Evolutionary conservation across 2,329 filamentous ascomycete species (phyloP), one percentile per base, ranked within the genome.

Genomic region (Fusarium subglutinans): DNA sequence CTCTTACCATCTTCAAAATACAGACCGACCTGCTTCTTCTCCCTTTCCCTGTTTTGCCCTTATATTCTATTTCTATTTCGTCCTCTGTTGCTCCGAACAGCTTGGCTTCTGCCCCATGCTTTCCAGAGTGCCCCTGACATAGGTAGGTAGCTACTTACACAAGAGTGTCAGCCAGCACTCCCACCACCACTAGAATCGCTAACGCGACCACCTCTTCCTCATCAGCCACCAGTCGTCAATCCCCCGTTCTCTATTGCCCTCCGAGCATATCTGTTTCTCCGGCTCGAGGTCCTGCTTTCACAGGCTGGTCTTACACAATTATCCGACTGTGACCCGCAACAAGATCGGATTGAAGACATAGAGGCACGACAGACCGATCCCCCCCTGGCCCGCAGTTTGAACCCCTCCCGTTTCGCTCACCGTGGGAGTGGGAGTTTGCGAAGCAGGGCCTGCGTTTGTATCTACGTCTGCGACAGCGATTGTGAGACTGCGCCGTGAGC

Each of bases 401-500:
- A 47, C 65, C 64, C 73, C 64, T 69, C 69, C 66, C 57, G 63
- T 73, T 67, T 75, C 53, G 70, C 72, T 53, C 72, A 65, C 74
- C 55, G 66, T 77, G 66, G 74, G 63, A 73, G 72, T 69, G 64
- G 64, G 68, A 77, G 74, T 68, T 78, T 70, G 66, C 65, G 66
- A 69, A 69, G 60, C 74, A 73, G 66, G 70, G 74, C 62, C 76
- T 63, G 75, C 73, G 75, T 74, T 44, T 65, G 60, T 37, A 35
- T 47, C 35, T 44, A 45, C 64, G 28, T 43, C 41, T 57, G 53
- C 44, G 54, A 69, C 68, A 70, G 61, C 69, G 64, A 70, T 72
- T 63, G 70, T 66, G 61, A 75, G 69, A 75, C 72, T 75, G 72
- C 65, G 72, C 69, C 73, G 69, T 76, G 72, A 77, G 66, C 72